Conservation (phyloP, 495 filamentous ascomycete species). For the Lindgomyces ingoldianus region DNA sequence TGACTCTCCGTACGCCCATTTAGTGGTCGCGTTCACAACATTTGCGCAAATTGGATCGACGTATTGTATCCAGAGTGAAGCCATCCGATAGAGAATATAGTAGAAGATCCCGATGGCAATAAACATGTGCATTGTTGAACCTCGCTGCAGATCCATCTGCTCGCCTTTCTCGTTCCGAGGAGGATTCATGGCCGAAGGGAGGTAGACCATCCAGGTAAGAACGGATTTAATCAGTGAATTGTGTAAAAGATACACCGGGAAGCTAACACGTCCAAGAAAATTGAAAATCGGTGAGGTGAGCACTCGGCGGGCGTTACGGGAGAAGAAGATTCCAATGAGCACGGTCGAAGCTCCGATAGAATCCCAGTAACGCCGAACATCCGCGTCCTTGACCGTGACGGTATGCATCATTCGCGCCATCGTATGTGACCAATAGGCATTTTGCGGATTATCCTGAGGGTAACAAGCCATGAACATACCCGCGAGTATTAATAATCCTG, state of each 20-base stretch:
- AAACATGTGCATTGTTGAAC: constrained; percentile 31
- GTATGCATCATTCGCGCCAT: constrained; percentile 33
- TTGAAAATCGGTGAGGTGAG: constrained; percentile 38
- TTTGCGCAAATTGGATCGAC: constrained; percentile 38
- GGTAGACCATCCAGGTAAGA: constrained; percentile 40
- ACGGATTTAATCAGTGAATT: constrained; percentile 39
- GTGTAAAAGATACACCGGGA: constrained; percentile 41
- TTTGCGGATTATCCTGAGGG: constrained; percentile 33
- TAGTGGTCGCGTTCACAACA: constrained; percentile 26
- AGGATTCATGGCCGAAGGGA: constrained; percentile 37
- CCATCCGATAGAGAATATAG: constrained; percentile 37
- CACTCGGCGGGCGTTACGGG: constrained; percentile 32
- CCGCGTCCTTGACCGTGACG: constrained; percentile 25
- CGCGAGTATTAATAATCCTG: constrained; percentile 31
- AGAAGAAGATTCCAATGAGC: constrained; percentile 38
- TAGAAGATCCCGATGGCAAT: constrained; percentile 36
- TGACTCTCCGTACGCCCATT: constrained; percentile 29
- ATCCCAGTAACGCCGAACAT: constrained; percentile 40
- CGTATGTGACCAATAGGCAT: constrained; percentile 31
- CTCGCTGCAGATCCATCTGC: constrained; percentile 38
- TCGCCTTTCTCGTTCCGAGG: constrained; percentile 36
- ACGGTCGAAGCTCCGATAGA: constrained; percentile 34
- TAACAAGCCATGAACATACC: constrained; percentile 39
- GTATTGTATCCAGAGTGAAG: constrained; percentile 30
- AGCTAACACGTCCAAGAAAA: constrained; percentile 40